phyloP scores from a whole-genome alignment of 208 protist species.

The Leishmania braziliensis region DNA sequence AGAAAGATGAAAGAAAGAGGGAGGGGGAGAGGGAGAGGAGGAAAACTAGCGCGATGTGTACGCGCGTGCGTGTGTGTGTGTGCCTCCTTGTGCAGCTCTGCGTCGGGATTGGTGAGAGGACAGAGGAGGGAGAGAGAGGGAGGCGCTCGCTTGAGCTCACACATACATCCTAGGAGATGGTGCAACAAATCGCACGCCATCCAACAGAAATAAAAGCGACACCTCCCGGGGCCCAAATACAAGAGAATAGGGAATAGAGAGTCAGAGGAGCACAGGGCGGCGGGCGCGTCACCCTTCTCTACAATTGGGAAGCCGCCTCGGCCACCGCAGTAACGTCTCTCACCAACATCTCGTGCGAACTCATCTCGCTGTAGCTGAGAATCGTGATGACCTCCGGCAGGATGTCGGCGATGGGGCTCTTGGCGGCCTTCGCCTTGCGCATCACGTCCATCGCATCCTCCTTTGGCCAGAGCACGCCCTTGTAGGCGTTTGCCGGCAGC shows the following conservation, averaged over 20 bases:
- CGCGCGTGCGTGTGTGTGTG: background rate
- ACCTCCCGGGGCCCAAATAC: background rate
- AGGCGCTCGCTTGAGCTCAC: background rate
- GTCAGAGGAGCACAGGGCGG: background rate
- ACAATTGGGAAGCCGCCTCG: conserved; percentile 24
- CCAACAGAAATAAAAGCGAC: background rate
- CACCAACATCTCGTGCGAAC: conserved; percentile 47
- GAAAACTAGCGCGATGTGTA: background rate
- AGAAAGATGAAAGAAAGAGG: background rate
- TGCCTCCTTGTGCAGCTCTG: background rate
- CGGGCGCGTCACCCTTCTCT: background rate
- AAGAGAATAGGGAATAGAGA: background rate
- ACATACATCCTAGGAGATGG: background rate
- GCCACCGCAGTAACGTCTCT: conserved; percentile 61
- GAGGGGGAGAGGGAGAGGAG: background rate
- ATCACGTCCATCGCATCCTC: conserved; percentile 55
- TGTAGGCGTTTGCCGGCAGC: conserved; percentile 22
- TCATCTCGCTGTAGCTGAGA: conserved; percentile 43
- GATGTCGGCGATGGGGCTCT: conserved; percentile 31
- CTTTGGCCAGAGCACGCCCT: conserved; percentile 68
- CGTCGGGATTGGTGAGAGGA: background rate
- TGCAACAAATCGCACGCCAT: background rate
- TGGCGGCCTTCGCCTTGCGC: conserved; percentile 38
- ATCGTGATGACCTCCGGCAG: conserved; percentile 22
- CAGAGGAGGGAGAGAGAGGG: background rate